Base-by-base conservation (phyloP, 2,329 filamentous ascomycete species). In the Hawksworthiomyces lignivorus region DNA sequence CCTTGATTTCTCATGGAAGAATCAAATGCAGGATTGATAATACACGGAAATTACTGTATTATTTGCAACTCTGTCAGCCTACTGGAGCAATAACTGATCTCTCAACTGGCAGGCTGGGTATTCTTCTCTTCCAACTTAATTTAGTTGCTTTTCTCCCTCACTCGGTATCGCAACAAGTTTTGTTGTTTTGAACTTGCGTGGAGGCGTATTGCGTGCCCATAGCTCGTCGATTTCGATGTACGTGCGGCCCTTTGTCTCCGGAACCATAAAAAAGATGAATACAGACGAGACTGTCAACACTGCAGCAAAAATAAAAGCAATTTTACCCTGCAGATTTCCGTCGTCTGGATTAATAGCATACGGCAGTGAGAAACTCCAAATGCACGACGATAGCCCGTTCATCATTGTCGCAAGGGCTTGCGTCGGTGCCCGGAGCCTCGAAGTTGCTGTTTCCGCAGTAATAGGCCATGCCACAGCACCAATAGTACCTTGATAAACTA, bases 401-500 rank as follows among this genome's bases (percentile, higher is more conserved):
- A 31, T 30, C n/a, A 50, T 43, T 29, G 46, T 49, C 5, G 41
- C 36, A 14, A 48, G 30, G 5, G 41, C 39, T 38, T 51, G 49
- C 14, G 45, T 48, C 29, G 45, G 41, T 4, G 41, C 38, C 5
- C 49, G 43, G 8, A 51, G 41, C 8, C 47, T 36, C 18, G 45
- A 46, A 5, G 43, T 46, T 21, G 45, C 39, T 14, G 41, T 43
- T 35, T 51, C 49, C 26, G 49, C 38, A 10, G 43, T 21, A 14
- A 49, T 46, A 10, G 45, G 43, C 49, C 49, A 63, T 4, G 57
- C 56, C 2, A 54, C 58, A 1, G 59, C 51, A 9, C 62, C 62
- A n/a, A 65, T 60, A n/a, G 58, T 60, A 29, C 56, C 52, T 21
- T 58, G 43, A 37, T 59, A 62, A 36, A 58, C 46, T 35, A 44